Conservation (phyloP, 495 filamentous ascomycete genomes). For the Xylaria bambusicola region DNA sequence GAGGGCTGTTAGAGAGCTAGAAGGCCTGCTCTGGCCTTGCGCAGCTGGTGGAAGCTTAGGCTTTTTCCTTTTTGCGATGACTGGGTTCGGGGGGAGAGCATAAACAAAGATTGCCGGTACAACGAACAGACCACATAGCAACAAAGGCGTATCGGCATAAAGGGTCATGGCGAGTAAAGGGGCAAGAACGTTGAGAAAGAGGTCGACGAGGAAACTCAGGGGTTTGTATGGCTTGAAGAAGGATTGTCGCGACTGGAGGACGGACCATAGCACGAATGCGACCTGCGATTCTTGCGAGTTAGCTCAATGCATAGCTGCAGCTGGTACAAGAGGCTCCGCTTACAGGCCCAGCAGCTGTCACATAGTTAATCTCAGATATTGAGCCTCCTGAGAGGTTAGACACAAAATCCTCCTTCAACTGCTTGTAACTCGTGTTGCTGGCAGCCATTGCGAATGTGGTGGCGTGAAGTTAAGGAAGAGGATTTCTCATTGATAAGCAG, state of each 20-base stretch:
- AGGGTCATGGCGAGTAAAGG: constrained; percentile 83
- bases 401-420: constrained; percentile 91
- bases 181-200: constrained; percentile 79
- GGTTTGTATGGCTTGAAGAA: constrained; percentile 78
- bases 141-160: constrained; percentile 73
- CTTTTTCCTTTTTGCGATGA: constrained; percentile 47
- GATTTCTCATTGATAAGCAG: not conserved
- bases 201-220: constrained; percentile 71
- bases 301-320: constrained; percentile 8
- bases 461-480: not conserved
- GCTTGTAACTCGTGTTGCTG: constrained; percentile 68
- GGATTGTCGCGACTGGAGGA: constrained; percentile 79
- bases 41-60: constrained; percentile 58
- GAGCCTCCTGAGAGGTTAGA: constrained; percentile 86
- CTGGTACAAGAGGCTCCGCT: constrained; percentile 30
- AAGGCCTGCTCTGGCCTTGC: constrained; percentile 32
- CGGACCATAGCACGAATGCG: constrained; percentile 83
- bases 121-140: constrained; percentile 75
- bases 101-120: constrained; percentile 67
- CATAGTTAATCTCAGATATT: constrained; percentile 81
- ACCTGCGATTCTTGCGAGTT: constrained; percentile 51
- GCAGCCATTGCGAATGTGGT: constrained; percentile 31
- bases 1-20: constrained; percentile 51
- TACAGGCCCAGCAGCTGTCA: constrained; percentile 84
- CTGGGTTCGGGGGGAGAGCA: constrained; percentile 45